A percentile compares a stretch with the other conserved stretches of the same genome.
Evolutionary conservation across 192 early-diverging fungal genomes (phyloP).

Genomic region (Podila minutissima): DNA sequence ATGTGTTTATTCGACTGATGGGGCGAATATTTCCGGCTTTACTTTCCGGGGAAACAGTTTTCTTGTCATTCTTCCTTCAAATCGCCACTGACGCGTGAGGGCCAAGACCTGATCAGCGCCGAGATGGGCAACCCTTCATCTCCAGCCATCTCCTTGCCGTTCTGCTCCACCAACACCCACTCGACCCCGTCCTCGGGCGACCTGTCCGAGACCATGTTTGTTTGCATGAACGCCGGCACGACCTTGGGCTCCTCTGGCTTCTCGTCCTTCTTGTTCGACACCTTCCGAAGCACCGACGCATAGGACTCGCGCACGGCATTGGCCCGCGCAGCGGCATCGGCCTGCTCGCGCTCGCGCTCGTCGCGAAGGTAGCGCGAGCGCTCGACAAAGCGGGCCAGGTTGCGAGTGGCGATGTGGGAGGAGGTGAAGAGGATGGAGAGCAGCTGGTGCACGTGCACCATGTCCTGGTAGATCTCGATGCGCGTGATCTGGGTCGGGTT

Average conservation of each 20-base stretch:
- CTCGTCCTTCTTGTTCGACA: neutral
- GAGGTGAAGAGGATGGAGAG: slow-evolving; percentile 7
- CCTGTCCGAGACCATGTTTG: slow-evolving; percentile 7
- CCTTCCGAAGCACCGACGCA: neutral
- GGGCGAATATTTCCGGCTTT: too few species aligned
- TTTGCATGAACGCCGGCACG: neutral
- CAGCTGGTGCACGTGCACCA: slow-evolving; percentile 41
- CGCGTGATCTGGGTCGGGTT: slow-evolving; percentile 17
- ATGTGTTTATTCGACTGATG: too few species aligned
- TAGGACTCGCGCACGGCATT: neutral
- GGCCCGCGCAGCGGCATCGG: too few species aligned
- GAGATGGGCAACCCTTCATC: slow-evolving; percentile 34
- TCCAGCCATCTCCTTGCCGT: slow-evolving; percentile 15
- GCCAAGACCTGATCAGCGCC: slow-evolving; percentile 15
- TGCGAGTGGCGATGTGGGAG: slow-evolving; percentile 1
- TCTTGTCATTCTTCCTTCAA: too few species aligned
- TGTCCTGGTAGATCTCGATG: slow-evolving; percentile 28
- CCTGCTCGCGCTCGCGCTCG: neutral
- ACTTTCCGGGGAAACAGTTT: too few species aligned
- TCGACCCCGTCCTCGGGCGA: slow-evolving; percentile 19
- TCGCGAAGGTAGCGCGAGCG: slow-evolving; percentile 13
- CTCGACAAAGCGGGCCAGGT: slow-evolving; percentile 31
- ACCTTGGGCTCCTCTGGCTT: neutral
- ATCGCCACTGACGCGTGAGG: neutral
- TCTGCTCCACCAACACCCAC: slow-evolving; percentile 20